Evolutionary conservation across 805 yeast species (phyloP).

Genomic region (Starmerella apis): DNA sequence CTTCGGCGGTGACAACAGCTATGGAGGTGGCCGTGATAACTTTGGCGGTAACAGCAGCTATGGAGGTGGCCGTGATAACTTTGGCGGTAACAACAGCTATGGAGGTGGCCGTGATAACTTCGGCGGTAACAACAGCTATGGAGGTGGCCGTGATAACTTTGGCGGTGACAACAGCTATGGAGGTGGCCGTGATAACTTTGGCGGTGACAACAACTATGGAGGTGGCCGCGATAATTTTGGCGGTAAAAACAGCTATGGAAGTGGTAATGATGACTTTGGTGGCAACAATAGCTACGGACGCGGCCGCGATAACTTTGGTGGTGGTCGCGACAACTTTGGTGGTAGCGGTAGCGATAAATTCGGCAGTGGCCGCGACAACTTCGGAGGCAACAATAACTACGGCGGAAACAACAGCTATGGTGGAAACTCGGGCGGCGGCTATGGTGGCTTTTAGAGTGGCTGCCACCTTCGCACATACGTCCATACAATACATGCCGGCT

Average conservation of each 20-base stretch:
- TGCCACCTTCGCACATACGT: too few species aligned
- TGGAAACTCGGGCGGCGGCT: too few species aligned
- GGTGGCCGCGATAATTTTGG: background rate
- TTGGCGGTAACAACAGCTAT: background rate
- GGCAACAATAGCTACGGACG: too few species aligned
- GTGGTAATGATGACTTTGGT: background rate
- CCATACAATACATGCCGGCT: too few species aligned
- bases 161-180: background rate
- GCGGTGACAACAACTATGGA: background rate
- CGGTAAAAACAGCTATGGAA: background rate
- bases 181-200: background rate
- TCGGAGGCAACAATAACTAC: too few species aligned
- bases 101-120: conserved; percentile 7
- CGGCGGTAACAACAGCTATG: conserved; percentile 2
- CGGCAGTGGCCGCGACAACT: too few species aligned
- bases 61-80: background rate
- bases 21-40: conserved; percentile 9
- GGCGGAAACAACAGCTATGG: too few species aligned
- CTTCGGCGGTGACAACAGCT: conserved; percentile 1
- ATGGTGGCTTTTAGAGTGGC: too few species aligned
- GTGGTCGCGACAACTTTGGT: too few species aligned
- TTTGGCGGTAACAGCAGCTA: background rate
- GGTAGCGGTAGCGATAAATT: too few species aligned
- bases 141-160: background rate
- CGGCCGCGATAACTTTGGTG: too few species aligned